Evolutionary conservation across 129 eudicot species (phyloP).

Genomic region (Pseudognaphalium luteoalbum): DNA sequence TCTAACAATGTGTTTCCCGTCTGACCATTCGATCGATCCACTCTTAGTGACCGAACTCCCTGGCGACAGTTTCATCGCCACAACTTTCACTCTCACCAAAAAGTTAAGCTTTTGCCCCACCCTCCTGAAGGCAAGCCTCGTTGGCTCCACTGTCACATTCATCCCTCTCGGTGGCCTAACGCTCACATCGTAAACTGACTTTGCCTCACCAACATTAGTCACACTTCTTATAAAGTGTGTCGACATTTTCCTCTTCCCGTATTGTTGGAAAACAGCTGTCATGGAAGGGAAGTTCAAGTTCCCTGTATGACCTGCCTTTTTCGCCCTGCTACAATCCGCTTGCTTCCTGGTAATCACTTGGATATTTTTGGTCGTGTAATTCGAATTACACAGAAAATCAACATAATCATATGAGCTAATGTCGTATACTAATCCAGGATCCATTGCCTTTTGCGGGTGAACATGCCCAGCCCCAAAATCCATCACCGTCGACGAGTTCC

Average conservation of each 20-base stretch:
- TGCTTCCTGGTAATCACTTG: constrained; percentile 58
- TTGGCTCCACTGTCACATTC: constrained; percentile 72
- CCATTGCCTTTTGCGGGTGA: constrained; percentile 88
- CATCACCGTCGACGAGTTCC: constrained; percentile 78
- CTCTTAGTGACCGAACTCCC: constrained; percentile 67
- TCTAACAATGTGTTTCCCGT: constrained; percentile 70
- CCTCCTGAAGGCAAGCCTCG: constrained; percentile 59
- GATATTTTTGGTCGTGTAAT: constrained; percentile 66
- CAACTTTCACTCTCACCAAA: constrained; percentile 68
- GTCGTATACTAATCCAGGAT: constrained; percentile 87
- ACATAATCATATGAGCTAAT: constrained; percentile 64
- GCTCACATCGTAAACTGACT: constrained; percentile 57
- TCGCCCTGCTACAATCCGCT: constrained; percentile 60
- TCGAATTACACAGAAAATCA: constrained; percentile 78
- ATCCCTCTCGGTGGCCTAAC: constrained; percentile 59
- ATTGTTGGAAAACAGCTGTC: constrained; percentile 71
- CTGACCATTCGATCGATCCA: constrained; percentile 79
- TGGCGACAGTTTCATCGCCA: constrained; percentile 56
- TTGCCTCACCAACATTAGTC: constrained; percentile 70
- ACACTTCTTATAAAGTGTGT: constrained; percentile 74
- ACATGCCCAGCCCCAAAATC: constrained; percentile 95
- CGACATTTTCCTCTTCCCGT: constrained; percentile 64
- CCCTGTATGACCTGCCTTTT: constrained; percentile 75
- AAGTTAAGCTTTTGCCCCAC: constrained; percentile 75
- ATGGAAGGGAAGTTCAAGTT: constrained; percentile 80